Evolutionary conservation across 108 stramenopile species (phyloP).

Genomic region (Fragilaria radians): DNA sequence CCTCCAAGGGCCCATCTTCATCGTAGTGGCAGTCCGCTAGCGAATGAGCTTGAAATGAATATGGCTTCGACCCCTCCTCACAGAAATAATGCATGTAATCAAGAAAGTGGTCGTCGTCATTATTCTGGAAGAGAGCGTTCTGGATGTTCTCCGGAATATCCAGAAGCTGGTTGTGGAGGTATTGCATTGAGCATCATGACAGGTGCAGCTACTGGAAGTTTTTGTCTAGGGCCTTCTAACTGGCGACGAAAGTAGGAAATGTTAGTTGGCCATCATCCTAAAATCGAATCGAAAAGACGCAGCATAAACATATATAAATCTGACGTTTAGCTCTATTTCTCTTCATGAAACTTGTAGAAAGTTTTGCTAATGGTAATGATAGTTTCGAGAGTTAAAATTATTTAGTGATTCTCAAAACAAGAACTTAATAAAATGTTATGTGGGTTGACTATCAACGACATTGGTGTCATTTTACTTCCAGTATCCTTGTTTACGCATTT

Average conservation of each 20-base stretch:
- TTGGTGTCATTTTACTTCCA: conserved; percentile 44
- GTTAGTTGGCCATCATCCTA: too few species aligned
- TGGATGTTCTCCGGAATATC: conserved; percentile 3
- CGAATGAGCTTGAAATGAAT: conserved; percentile 10
- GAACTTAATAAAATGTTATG: too few species aligned
- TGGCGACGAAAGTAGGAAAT: too few species aligned
- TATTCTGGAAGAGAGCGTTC: neutral
- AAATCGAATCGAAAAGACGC: too few species aligned
- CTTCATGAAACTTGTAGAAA: too few species aligned
- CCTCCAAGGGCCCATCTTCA: conserved; percentile 45
- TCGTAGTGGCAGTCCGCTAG: conserved; percentile 20
- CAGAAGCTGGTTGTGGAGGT: conserved; percentile 33
- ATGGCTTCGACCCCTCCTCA: conserved; percentile 14
- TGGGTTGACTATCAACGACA: neutral
- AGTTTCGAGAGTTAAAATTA: too few species aligned
- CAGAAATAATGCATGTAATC: neutral
- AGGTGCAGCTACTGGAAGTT: conserved; percentile 46
- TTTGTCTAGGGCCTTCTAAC: conserved; percentile 36
- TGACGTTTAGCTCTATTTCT: too few species aligned
- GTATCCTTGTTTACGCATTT: conserved; percentile 86
- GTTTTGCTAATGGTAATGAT: too few species aligned
- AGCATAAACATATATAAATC: too few species aligned
- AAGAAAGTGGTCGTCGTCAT: too few species aligned
- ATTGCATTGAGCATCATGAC: conserved; percentile 42
- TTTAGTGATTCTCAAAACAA: too few species aligned